phyloP scores from a whole-genome alignment of 106 monocot genomes.

The Apostasia shenzhenica region DNA sequence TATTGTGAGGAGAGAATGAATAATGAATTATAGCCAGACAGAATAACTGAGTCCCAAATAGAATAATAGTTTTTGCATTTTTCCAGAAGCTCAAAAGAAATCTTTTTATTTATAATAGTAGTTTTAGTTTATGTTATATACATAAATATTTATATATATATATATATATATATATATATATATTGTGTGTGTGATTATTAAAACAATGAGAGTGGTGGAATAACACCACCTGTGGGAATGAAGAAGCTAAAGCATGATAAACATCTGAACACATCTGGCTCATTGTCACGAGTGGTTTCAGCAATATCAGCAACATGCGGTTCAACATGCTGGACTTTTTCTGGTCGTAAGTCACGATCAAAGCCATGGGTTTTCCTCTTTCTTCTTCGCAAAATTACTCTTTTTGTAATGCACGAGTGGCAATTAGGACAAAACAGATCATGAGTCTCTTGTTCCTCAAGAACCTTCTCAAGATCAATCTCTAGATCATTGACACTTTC shows the following conservation, averaged over 20 bases:
- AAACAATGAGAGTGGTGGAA: not conserved
- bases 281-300: slow-evolving; percentile 13
- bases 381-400: slow-evolving; percentile 84
- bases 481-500: slow-evolving; percentile 9
- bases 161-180: too few species aligned
- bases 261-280: slow-evolving; percentile 71
- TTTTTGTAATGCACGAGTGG: slow-evolving; percentile 85
- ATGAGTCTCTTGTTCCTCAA: slow-evolving; percentile 90
- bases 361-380: slow-evolving; percentile 39
- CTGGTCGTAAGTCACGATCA: slow-evolving; percentile 27
- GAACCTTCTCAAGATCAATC: slow-evolving; percentile 58
- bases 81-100: too few species aligned
- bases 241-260: slow-evolving; percentile 88
- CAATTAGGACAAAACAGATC: slow-evolving; percentile 93
- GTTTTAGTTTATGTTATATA: too few species aligned
- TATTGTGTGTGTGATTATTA: too few species aligned
- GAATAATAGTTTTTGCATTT: too few species aligned
- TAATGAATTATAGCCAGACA: too few species aligned
- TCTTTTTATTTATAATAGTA: too few species aligned
- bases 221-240: slow-evolving; percentile 64
- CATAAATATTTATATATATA: too few species aligned
- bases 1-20: too few species aligned
- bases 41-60: too few species aligned
- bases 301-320: slow-evolving; percentile 24
- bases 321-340: slow-evolving; percentile 10